phyloP scores from a whole-genome alignment of 345 rosid species.

The Balakata baccata region DNA sequence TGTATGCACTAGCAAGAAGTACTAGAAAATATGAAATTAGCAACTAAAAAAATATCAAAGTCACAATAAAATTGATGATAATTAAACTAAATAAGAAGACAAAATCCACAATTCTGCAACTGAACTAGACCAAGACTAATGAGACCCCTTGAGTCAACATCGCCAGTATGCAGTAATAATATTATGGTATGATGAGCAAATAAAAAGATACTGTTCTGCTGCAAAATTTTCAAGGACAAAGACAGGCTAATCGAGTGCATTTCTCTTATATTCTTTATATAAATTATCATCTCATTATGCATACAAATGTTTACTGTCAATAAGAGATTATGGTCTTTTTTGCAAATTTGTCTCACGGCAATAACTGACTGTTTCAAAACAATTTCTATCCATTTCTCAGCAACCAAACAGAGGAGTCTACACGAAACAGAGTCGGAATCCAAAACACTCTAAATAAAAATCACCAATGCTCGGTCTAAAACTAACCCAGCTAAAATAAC shows the following conservation, averaged over 20 bases:
- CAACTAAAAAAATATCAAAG: neutral
- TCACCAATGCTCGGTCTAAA: neutral
- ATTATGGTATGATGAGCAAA: neutral
- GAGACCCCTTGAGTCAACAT: neutral
- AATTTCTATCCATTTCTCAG: constrained; percentile 8
- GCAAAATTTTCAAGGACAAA: neutral
- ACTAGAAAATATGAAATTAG: neutral
- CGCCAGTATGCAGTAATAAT: neutral
- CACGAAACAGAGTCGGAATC: neutral
- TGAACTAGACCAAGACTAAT: neutral
- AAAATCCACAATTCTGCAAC: neutral
- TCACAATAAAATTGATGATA: neutral
- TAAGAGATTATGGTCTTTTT: neutral
- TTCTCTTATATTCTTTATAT: neutral
- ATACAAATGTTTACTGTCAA: neutral
- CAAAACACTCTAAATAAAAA: neutral
- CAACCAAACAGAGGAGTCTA: constrained; percentile 15
- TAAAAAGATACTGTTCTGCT: neutral
- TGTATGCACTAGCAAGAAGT: neutral
- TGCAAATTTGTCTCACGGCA: neutral
- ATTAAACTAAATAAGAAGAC: neutral
- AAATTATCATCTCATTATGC: neutral
- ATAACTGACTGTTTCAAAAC: neutral
- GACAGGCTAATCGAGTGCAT: neutral
- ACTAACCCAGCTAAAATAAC: neutral